Evolutionary conservation across 495 filamentous ascomycete species (phyloP).

Genomic region (Geoglossum glabrum): DNA sequence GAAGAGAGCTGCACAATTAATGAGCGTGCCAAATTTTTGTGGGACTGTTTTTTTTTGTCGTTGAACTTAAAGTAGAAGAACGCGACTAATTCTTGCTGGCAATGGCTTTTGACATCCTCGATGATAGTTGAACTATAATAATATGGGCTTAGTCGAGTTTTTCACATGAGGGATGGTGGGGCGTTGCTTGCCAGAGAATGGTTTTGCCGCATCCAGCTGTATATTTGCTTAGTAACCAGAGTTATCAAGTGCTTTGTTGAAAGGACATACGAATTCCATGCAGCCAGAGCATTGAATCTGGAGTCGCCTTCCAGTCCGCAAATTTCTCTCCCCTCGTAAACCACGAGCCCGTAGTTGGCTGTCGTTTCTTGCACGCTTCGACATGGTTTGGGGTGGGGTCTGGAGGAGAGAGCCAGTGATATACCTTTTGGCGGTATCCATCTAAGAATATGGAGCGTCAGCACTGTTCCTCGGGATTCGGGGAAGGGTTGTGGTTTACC

Average conservation of each 20-base stretch:
- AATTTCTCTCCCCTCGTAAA: slow-evolving; percentile 8
- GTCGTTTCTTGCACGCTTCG: background rate
- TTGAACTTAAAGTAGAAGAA: slow-evolving; percentile 22
- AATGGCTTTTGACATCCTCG: background rate
- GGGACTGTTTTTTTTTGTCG: slow-evolving; percentile 11
- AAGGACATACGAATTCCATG: slow-evolving; percentile 12
- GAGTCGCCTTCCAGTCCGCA: slow-evolving; percentile 3
- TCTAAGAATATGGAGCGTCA: background rate
- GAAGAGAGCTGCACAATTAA: slow-evolving; percentile 13
- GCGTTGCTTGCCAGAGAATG: slow-evolving; percentile 3
- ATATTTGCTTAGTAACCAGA: background rate
- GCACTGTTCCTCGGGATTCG: no score
- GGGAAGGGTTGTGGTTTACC: no score
- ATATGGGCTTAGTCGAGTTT: background rate
- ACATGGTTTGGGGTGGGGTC: background rate
- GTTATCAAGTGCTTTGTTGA: background rate
- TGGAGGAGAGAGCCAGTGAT: background rate
- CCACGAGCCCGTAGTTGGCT: slow-evolving; percentile 8
- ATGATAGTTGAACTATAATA: slow-evolving; percentile 3
- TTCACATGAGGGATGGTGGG: background rate
- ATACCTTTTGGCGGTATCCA: background rate
- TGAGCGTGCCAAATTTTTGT: slow-evolving; percentile 11
- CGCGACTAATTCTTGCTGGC: slow-evolving; percentile 1
- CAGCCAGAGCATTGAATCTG: slow-evolving; percentile 10
- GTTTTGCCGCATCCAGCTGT: slow-evolving; percentile 11